phyloP scores from a whole-genome alignment of 2,329 filamentous ascomycete genomes.

The Ascochyta pisi region DNA sequence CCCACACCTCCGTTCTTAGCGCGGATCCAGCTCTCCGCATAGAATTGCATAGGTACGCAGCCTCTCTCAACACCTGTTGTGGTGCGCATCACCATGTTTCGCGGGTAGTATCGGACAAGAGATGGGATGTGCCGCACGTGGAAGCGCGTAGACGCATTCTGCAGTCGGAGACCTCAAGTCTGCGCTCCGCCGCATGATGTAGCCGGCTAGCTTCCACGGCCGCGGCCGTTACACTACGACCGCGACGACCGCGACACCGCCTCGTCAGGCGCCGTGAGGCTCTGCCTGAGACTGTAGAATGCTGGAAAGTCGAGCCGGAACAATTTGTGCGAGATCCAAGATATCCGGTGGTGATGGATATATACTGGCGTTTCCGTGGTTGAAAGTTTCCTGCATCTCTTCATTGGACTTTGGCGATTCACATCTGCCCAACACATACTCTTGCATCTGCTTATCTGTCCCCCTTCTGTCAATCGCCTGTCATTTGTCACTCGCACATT shows the following conservation, averaged over 20 bases:
- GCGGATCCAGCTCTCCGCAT: slow-evolving; percentile 15
- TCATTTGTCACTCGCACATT: slow-evolving; percentile 20
- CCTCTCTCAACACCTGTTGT: slow-evolving; percentile 11
- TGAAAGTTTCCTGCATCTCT: slow-evolving; percentile 9
- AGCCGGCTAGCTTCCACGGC: slow-evolving; percentile 38
- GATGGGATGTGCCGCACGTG: slow-evolving; percentile 15
- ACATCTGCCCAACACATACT: slow-evolving; percentile 10
- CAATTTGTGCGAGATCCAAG: background rate
- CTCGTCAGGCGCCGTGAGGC: slow-evolving; percentile 18
- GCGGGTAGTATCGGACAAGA: slow-evolving; percentile 28
- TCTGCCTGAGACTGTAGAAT: slow-evolving; percentile 14
- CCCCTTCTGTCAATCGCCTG: slow-evolving; percentile 4
- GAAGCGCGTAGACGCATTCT: slow-evolving; percentile 9
- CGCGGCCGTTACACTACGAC: slow-evolving; percentile 30
- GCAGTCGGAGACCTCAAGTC: slow-evolving; percentile 1
- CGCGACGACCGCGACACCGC: slow-evolving; percentile 15
- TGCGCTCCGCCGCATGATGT: slow-evolving; percentile 26
- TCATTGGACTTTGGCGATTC: slow-evolving; percentile 5
- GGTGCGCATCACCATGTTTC: slow-evolving; percentile 3
- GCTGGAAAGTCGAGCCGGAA: slow-evolving; percentile 14
- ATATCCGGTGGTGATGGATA: slow-evolving; percentile 5
- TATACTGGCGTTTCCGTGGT: slow-evolving; percentile 13
- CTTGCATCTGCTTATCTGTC: slow-evolving; percentile 13
- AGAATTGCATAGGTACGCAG: slow-evolving; percentile 22
- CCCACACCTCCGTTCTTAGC: slow-evolving; percentile 15